A percentile compares a stretch with the other conserved stretches of the same genome.
These are phyloP conservation scores for Purshia tridentata DNA, from an alignment of 306 rosid species.

Conservation along the genomic window DNA sequence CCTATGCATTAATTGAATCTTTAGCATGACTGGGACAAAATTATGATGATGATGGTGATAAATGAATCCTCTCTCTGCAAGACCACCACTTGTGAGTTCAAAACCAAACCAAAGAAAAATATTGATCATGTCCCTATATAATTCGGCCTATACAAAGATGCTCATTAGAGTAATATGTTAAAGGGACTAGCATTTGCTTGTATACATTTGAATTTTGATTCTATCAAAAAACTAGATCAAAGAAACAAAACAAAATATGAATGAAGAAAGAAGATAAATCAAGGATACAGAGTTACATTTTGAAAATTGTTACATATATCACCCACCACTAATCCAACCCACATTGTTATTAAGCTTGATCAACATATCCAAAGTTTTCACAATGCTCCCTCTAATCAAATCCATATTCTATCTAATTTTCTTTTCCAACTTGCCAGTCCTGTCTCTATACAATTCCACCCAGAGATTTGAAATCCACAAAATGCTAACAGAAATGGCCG, in stretches of 20 bases:
- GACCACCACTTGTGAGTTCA: too few species aligned
- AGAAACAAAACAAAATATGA: not conserved
- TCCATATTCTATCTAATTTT: conserved; percentile 42
- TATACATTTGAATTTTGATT: too few species aligned
- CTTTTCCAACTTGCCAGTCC: conserved; percentile 44
- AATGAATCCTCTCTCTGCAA: too few species aligned
- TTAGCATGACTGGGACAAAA: too few species aligned
- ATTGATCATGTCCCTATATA: too few species aligned
- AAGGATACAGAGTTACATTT: conserved; percentile 4
- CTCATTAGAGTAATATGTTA: too few species aligned
- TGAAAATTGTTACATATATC: conserved; percentile 10
- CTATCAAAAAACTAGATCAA: not conserved
- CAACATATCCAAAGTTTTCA: conserved; percentile 2
- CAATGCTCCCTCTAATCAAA: not conserved
- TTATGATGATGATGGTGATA: too few species aligned
- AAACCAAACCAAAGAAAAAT: too few species aligned
- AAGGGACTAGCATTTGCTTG: not conserved
- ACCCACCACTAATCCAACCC: conserved; percentile 8
- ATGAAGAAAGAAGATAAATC: not conserved
- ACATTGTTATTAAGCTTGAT: conserved; percentile 11
- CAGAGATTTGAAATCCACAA: conserved; percentile 84
- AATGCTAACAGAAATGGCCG: conserved; percentile 75
- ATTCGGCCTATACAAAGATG: too few species aligned
- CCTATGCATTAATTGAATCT: not conserved
- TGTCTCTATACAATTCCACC: conserved; percentile 54